Evolutionary conservation across 768 basidiomycete genomes (phyloP), one percentile per base, ranked within the genome.

Genomic region (Cystobasidium ongulense): DNA sequence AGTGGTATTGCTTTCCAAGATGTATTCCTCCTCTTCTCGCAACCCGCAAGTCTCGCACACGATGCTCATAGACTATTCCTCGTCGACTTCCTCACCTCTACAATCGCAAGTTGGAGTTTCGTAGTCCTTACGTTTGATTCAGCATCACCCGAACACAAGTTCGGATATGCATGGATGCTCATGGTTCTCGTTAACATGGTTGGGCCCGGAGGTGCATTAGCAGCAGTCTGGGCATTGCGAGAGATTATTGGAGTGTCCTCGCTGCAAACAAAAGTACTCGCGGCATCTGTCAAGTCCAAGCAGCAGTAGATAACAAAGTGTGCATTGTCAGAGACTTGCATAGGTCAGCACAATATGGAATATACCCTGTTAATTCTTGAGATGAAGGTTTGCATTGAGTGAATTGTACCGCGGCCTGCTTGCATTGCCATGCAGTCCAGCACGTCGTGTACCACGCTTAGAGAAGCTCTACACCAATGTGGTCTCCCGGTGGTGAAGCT

Each of bases 1-100:
- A 54, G 50, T n/a, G 68, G 68, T n/a, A 54, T 61, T 25, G 68
- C 52, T 18, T 71, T 71, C 54, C 68, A 54, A n/a, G 68, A 71
- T 59, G 68, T 71, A 1, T 21, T 43, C 52, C n/a, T 54, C 17
- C 35, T 71, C 36, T 71, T 71, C 68, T 23, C 18, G 5, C 68
- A 71, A 27, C 50, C 50, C 15, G 33, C 8, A 36, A 36, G 53
- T 23, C 39, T 71, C 4, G n/a, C 68, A 23, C 21, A n/a, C 18
- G 43, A 57, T 36, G 68, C 43, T 1, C 68, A 71, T 27, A 23
- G 33, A 29, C 38, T 71, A 27, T 71, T 71, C 68, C 68, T 71
- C 15, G 10, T 71, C 36, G 68, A 71, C 29, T 71, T 71, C 27
- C 50, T 71, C 33, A 39, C 43, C 53, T 71, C 68, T 4, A 38